phyloP scores from a whole-genome alignment of 305 asterid species.

The Fraxinus ornus region DNA sequence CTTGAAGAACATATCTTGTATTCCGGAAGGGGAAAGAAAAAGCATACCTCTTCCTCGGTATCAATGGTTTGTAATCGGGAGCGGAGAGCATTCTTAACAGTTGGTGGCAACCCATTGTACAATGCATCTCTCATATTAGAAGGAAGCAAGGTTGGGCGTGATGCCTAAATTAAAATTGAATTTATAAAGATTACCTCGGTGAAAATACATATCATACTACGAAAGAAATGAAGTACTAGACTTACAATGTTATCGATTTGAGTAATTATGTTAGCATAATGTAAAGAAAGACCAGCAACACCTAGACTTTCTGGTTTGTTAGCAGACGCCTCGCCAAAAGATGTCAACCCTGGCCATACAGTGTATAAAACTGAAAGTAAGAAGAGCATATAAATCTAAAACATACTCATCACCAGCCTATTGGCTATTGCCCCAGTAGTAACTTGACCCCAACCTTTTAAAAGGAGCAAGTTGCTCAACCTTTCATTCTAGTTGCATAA shows the following conservation, averaged over 20 bases:
- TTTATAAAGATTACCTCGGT: conserved; percentile 18
- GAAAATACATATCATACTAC: not conserved
- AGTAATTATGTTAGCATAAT: conserved; percentile 88
- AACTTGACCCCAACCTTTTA: not conserved
- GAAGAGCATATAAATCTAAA: not conserved
- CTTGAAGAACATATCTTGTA: not conserved
- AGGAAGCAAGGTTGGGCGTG: conserved; percentile 93
- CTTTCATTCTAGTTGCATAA: not conserved
- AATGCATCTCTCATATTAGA: conserved; percentile 86
- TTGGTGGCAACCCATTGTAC: conserved; percentile 85
- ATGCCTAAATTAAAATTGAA: conserved; percentile 54
- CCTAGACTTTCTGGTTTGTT: conserved; percentile 77
- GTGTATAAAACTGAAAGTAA: conserved; percentile 1
- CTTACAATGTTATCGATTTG: conserved; percentile 92
- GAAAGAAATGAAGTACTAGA: conserved; percentile 19
- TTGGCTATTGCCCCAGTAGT: not conserved
- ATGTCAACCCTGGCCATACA: conserved; percentile 44
- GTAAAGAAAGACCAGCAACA: conserved; percentile 90
- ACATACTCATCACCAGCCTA: not conserved
- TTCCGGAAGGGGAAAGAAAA: not conserved
- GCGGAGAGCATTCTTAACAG: conserved; percentile 71
- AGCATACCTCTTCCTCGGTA: conserved; percentile 59
- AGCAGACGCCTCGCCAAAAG: conserved; percentile 43
- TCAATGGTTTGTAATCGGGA: conserved; percentile 55
- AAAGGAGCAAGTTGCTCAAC: not conserved